Conservation (phyloP, 805 yeast genomes). For the Saccharomycopsis guyanensis region DNA sequence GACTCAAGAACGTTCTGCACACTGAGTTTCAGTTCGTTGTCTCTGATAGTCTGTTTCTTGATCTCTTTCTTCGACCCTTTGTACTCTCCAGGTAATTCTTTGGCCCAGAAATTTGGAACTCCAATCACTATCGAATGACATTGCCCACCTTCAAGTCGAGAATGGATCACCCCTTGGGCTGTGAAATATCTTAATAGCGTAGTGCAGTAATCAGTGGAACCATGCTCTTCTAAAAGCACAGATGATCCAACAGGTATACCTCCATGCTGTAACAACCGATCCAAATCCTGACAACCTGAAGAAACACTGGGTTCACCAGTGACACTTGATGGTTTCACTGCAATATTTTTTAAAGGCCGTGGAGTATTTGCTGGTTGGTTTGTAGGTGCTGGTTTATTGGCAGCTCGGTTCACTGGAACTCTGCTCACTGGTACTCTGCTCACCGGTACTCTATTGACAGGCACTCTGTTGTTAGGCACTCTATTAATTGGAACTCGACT, state of each 20-base stretch:
- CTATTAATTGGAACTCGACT: neutral
- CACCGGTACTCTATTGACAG: neutral
- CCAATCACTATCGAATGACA: constrained; percentile 18
- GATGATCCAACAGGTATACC: constrained; percentile 79
- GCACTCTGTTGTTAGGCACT: neutral
- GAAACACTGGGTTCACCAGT: constrained; percentile 73
- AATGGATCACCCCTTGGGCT: constrained; percentile 69
- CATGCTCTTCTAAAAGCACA: constrained; percentile 69
- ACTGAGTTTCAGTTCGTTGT: constrained; percentile 55
- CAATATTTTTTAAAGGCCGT: constrained; percentile 34
- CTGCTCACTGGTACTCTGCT: neutral
- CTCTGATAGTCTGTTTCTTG: constrained; percentile 48
- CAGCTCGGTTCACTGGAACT: neutral
- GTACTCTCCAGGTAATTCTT: constrained; percentile 68
- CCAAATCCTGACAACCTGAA: constrained; percentile 73
- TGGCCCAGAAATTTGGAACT: neutral
- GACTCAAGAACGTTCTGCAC: constrained; percentile 54
- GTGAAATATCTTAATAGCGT: constrained; percentile 62
- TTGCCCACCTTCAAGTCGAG: constrained; percentile 41
- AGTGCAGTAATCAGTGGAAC: constrained; percentile 81
- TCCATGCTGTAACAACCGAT: constrained; percentile 64
- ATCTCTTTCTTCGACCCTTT: constrained; percentile 61
- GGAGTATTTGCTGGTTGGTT: neutral
- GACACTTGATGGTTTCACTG: constrained; percentile 66
- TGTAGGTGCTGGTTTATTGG: constrained; percentile 18